Base-by-base conservation (phyloP, 2,329 filamentous ascomycete genomes). In the Colletotrichum sp. region DNA sequence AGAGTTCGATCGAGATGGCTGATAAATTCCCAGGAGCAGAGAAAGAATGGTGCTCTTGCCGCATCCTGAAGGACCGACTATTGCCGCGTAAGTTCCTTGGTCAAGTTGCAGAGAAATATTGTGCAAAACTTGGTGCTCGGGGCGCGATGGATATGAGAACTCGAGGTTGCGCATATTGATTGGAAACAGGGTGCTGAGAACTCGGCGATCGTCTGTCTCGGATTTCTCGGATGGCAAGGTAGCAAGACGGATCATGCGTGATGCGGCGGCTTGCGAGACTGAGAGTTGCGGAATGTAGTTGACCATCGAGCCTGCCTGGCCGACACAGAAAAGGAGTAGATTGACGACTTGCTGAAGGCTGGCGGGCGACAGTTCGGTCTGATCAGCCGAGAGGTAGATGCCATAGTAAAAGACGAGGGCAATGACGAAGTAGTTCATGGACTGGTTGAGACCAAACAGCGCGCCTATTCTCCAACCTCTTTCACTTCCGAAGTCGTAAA, bases 401-500 rank as follows among this genome's bases (percentile, higher is more conserved):
- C 94, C 95, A 81, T 96, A 98, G 85, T 94, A 98, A 82, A 98
- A 97, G 12, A 98, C 90, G 5, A 98, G 86, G 0, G 95, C 95
- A 55, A 92, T 93, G 16, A 95, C 89, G 80, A 95, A 95, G 75
- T 92, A 91, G 52, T 93, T 91, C 21, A 93, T 89, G 0, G 92
- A 93, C 80, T 98, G 94, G 39, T 93, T 93, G n/a, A 97, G 84
- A 0, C 96, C 96, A 80, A 92, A 98, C 8, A 96, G 89, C 7
- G 93, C 84, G 0, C 95, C 95, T 0, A 92, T 91, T 79, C 92
- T 94, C 1, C 89, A 81, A 0, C 94, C 94, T 32, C 95, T 91
- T 77, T 90, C 90, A 13, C 93, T 81, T 0, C 96, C 96, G 0
- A 94, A 85, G 0, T 83, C 84, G 60, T 94, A 89, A 0, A 92